Evolutionary conservation across 345 rosid genomes (phyloP), one percentile per base, ranked within the genome.

Genomic region (Geranium rotundifolium): DNA sequence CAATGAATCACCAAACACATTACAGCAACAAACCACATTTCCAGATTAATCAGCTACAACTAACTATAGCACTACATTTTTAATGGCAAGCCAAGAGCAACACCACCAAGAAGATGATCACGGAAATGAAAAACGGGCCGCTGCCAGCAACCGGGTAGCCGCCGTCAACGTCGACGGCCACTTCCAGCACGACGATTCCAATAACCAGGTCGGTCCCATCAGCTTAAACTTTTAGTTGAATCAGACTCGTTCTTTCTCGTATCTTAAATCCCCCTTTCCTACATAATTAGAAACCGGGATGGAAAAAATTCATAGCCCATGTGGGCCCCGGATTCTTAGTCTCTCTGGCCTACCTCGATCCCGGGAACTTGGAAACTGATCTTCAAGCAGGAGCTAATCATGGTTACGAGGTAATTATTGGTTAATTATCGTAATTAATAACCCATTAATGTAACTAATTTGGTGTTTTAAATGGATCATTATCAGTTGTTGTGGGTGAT

Each of bases 351-450:
- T 72, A 76, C 54, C 79, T 76, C 19, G 79, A 72, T 41, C 79
- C 76, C 2, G 70, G 75, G 10, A 76, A 76, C 63, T 9, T 87
- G 84, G 88, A 84, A 73, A 84, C 93, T 27, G 93, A 86, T 61
- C 57, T 86, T 61, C 88, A 86, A 75, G 89, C 93, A 14, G 89
- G 93, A 58, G 87, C 93, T 52, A 57, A 61, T 65, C 75, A 84
- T 54, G 31, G 67, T 19, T 87, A 64, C 54, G 84, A 87, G 89
- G 93, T 82, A 73, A 46, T 20, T 13, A 0, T 0, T 15, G 27
- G 29, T 1, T 4, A 9, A 59, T 34, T 7, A 31, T 31, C 7
- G 37, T 31, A n/a, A n/a, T n/a, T n/a, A n/a, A n/a, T n/a, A n/a
- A n/a, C n/a, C 27, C 27, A 23, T 23, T 23, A 23, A 0, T 23